These are phyloP conservation scores for Capronia epimyces DNA, from an alignment of 2,329 filamentous ascomycete species.

Conservation along the genomic window DNA sequence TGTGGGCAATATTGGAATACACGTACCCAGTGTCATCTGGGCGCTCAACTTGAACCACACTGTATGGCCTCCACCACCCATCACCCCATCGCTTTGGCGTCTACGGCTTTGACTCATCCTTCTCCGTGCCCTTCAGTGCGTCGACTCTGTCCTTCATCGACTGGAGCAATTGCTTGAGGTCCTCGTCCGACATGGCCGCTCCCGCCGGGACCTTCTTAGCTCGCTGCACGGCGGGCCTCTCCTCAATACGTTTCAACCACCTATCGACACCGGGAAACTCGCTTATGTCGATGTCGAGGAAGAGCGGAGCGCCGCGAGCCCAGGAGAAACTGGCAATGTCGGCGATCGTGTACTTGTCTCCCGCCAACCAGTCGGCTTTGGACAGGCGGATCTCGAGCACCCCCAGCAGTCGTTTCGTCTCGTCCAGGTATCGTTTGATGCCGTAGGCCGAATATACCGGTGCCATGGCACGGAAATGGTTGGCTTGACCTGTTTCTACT, in stretches of 20 bases:
- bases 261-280: constrained; percentile 34
- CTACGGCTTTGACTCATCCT: constrained; percentile 10
- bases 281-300: constrained; percentile 32
- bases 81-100: not conserved
- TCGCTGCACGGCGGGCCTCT: constrained; percentile 31
- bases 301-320: constrained; percentile 32
- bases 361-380: constrained; percentile 42
- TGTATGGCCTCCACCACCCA: no score
- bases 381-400: constrained; percentile 43
- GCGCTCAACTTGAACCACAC: no score
- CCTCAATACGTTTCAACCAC: constrained; percentile 32
- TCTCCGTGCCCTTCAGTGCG: constrained; percentile 16
- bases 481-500: constrained; percentile 39
- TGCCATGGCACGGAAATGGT: constrained; percentile 45
- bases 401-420: constrained; percentile 45
- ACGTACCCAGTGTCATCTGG: no score
- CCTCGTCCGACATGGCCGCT: constrained; percentile 2
- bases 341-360: constrained; percentile 45
- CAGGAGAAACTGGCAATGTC: constrained; percentile 45
- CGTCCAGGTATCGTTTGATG: constrained; percentile 45
- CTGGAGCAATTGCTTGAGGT: constrained; percentile 7
- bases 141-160: constrained; percentile 18
- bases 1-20: no score
- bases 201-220: constrained; percentile 14
- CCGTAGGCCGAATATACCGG: constrained; percentile 41